These are phyloP conservation scores for Myxozyma sirexii DNA, from an alignment of 805 yeast genomes.

Conservation along the genomic window DNA sequence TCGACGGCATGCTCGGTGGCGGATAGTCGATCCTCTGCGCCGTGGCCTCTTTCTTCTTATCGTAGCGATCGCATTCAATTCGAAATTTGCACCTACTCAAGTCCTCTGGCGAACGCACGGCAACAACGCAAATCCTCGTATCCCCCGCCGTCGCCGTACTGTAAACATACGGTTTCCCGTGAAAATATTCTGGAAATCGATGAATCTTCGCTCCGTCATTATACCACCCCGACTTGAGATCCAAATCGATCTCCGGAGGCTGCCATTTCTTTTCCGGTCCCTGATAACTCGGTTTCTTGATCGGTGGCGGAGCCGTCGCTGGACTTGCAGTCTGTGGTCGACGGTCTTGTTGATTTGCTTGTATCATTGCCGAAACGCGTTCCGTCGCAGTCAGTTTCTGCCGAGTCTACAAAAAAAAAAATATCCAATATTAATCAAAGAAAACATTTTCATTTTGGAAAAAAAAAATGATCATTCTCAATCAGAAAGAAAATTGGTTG, in stretches of 20 bases:
- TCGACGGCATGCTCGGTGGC: constrained; percentile 46
- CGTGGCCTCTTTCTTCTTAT: constrained; percentile 28
- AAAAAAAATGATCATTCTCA: too few species aligned
- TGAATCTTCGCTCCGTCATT: constrained; percentile 27
- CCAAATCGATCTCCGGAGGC: constrained; percentile 33
- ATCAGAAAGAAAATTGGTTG: too few species aligned
- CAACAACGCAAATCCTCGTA: constrained; percentile 32
- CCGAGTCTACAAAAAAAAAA: too few species aligned
- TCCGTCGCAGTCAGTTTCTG: too few species aligned
- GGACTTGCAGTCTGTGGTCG: too few species aligned
- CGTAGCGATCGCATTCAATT: constrained; percentile 41
- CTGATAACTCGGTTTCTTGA: too few species aligned
- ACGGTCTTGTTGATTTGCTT: too few species aligned
- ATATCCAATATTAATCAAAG: too few species aligned
- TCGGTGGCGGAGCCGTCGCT: too few species aligned
- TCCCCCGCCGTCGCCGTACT: constrained; percentile 33
- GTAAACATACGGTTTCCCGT: constrained; percentile 36
- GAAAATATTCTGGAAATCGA: constrained; percentile 37
- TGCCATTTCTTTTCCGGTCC: neutral
- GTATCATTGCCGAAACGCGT: too few species aligned
- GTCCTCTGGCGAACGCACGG: constrained; percentile 41
- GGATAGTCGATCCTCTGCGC: constrained; percentile 45
- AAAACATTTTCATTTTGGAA: too few species aligned
- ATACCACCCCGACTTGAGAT: constrained; percentile 38
- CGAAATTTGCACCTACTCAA: constrained; percentile 40